phyloP scores from a whole-genome alignment of 768 basidiomycete species.

The Leucosporidium scottii region DNA sequence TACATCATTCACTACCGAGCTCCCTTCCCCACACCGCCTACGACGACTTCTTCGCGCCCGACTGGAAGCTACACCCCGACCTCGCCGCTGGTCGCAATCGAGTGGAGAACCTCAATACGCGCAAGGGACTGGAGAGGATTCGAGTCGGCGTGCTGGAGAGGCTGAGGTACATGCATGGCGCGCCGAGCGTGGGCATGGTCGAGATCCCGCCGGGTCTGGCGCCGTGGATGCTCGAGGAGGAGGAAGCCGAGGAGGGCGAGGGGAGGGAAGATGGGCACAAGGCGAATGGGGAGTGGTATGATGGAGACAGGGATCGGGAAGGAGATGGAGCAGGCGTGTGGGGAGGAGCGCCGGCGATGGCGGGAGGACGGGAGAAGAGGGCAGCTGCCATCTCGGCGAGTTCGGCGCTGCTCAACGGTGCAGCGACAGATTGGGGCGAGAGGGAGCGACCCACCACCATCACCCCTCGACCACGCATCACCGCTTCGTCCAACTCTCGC shows the following conservation, averaged over 20 bases:
- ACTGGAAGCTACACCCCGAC: slow-evolving; percentile 89
- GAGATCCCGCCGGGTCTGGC: slow-evolving; percentile 90
- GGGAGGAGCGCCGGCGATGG: neutral
- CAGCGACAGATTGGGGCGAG: too few relatives aligned
- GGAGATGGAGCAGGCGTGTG: neutral
- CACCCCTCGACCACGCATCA: too few relatives aligned
- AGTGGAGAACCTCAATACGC: slow-evolving; percentile 86
- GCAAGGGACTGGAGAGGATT: slow-evolving; percentile 74
- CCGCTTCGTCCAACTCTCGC: too few relatives aligned
- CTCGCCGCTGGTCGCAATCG: slow-evolving; percentile 59
- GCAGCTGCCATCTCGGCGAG: neutral
- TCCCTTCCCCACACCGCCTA: slow-evolving; percentile 83
- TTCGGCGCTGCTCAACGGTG: too few relatives aligned
- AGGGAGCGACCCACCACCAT: too few relatives aligned
- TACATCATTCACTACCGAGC: slow-evolving; percentile 62
- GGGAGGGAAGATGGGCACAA: slow-evolving; percentile 3
- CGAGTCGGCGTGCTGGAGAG: slow-evolving; percentile 78
- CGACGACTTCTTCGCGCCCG: slow-evolving; percentile 84
- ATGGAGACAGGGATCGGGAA: slow-evolving; percentile 5
- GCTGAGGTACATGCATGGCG: slow-evolving; percentile 83
- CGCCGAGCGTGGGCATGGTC: slow-evolving; percentile 93
- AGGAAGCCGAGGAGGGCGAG: slow-evolving; percentile 47
- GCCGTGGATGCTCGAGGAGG: slow-evolving; percentile 64
- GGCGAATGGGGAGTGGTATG: slow-evolving; percentile 4
- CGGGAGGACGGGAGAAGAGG: neutral